Conservation (phyloP, 768 basidiomycete genomes). For the Naganishia friedmannii region DNA sequence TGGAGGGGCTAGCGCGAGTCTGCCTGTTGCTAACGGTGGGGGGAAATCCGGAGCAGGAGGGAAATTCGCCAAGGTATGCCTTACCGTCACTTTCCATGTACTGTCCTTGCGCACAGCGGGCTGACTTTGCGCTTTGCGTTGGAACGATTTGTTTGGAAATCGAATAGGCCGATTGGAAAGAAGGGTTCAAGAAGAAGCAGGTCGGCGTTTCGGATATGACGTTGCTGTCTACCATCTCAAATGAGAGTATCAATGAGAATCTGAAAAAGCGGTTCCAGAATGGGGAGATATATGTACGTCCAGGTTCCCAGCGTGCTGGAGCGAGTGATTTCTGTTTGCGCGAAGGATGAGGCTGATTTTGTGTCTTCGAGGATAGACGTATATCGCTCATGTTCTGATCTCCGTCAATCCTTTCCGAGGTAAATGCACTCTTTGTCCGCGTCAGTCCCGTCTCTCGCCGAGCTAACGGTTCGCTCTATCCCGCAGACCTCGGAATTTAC, state of each 20-base stretch:
- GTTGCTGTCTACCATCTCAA: slow-evolving; percentile 88
- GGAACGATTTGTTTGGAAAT: neutral
- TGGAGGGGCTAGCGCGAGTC: slow-evolving; percentile 34
- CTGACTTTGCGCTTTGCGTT: slow-evolving; percentile 15
- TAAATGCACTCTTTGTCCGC: slow-evolving; percentile 53
- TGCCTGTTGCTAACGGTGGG: slow-evolving; percentile 35
- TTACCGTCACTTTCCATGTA: slow-evolving; percentile 35
- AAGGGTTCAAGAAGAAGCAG: slow-evolving; percentile 99
- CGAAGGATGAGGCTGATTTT: neutral
- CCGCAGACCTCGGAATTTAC: slow-evolving; percentile 90
- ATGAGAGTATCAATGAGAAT: slow-evolving; percentile 96
- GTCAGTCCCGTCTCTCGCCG: slow-evolving; percentile 28
- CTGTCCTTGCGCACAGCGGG: neutral
- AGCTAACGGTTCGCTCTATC: slow-evolving; percentile 18
- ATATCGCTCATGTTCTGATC: slow-evolving; percentile 95
- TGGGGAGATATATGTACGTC: slow-evolving; percentile 77
- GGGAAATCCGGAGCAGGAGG: slow-evolving; percentile 34
- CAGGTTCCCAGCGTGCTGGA: too few relatives aligned
- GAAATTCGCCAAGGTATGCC: slow-evolving; percentile 30
- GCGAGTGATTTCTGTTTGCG: too few relatives aligned
- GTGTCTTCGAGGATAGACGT: slow-evolving; percentile 59
- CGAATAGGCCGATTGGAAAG: slow-evolving; percentile 93
- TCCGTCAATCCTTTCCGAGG: slow-evolving; percentile 98
- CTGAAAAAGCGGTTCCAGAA: slow-evolving; percentile 93
- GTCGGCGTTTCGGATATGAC: slow-evolving; percentile 99